A percentile compares a stretch with the other conserved stretches of the same genome.
Evolutionary conservation across 1,284 basidiomycete genomes (phyloP).

Genomic region (Leccinum ponderosum): DNA sequence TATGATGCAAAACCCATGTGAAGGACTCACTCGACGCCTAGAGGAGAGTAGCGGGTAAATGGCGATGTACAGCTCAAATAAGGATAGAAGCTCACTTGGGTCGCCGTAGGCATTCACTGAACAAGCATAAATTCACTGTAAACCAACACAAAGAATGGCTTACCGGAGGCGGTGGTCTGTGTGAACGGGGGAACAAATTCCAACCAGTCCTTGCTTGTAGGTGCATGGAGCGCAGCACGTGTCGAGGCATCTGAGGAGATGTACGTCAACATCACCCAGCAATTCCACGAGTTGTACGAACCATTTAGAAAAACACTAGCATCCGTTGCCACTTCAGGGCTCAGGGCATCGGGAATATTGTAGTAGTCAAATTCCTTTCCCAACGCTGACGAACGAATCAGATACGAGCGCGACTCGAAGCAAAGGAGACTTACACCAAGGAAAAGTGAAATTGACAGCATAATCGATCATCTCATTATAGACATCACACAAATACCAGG

Average conservation of each 20-base stretch:
- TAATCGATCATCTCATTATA: conserved; percentile 55
- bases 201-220: background rate
- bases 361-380: conserved; percentile 39
- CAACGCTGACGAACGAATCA: conserved; percentile 30
- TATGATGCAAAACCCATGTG: background rate
- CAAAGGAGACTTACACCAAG: conserved; percentile 54
- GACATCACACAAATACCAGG: conserved; percentile 59
- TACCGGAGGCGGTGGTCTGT: conserved; percentile 25
- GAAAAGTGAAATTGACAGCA: conserved; percentile 59
- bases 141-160: conserved; percentile 11
- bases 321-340: background rate
- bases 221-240: background rate
- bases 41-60: conserved; percentile 3
- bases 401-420: background rate
- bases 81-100: conserved; percentile 41
- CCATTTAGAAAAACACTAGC: background rate
- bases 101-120: conserved; percentile 31
- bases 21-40: conserved; percentile 50
- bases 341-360: background rate
- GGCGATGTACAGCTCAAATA: background rate
- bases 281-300: background rate
- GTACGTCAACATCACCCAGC: background rate
- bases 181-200: background rate
- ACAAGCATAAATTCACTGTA: conserved; percentile 7
- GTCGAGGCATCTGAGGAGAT: background rate